Conservation (phyloP, 352 stramenopile species). For the Phytophthora brassicae region DNA sequence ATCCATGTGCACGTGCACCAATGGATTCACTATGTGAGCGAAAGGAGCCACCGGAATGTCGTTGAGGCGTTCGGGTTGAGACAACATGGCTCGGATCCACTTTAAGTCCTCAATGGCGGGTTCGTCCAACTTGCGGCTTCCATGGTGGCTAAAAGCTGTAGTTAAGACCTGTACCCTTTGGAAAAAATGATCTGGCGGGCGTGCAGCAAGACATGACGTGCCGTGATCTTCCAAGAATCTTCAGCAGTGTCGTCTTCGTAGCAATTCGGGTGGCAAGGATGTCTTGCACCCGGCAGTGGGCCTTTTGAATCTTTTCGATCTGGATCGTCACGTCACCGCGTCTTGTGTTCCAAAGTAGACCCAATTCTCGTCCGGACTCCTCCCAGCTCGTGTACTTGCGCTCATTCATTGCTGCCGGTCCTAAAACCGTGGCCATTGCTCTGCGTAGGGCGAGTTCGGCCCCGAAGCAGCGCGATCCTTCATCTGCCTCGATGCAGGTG, state of each 20-base stretch:
- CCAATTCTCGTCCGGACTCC: slow-evolving; percentile 1
- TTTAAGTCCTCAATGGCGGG: neutral
- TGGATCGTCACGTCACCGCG: slow-evolving; percentile 9
- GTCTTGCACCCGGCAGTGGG: neutral
- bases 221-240: neutral
- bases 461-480: neutral
- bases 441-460: slow-evolving; percentile 17
- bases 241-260: neutral
- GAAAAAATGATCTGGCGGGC: neutral
- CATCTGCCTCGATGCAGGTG: slow-evolving; percentile 19
- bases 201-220: slow-evolving; percentile 4
- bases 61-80: neutral
- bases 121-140: no score
- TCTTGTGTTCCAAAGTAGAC: slow-evolving; percentile 12
- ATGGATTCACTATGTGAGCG: neutral
- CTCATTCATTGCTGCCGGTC: slow-evolving; percentile 6
- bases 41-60: neutral
- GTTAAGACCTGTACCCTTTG: neutral
- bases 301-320: slow-evolving; percentile 6
- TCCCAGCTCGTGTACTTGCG: slow-evolving; percentile 14
- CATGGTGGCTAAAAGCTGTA: neutral
- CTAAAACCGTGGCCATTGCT: slow-evolving; percentile 19
- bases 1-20: slow-evolving; percentile 19
- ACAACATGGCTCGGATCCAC: neutral
- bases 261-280: neutral